Evolutionary conservation across 2,329 filamentous ascomycete genomes (phyloP).

Genomic region (Diaporthe vexans): DNA sequence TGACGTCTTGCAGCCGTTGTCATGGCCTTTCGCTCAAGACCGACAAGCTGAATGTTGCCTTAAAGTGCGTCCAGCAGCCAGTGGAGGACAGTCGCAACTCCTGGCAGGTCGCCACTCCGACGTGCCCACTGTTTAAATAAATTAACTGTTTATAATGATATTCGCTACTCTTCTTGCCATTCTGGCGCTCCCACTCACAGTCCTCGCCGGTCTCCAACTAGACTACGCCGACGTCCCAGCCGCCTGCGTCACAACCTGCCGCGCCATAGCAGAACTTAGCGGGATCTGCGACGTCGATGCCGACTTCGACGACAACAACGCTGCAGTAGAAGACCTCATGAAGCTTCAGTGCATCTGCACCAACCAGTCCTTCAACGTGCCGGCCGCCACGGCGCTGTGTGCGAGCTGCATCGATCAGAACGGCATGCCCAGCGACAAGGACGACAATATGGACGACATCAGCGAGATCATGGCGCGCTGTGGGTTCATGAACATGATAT

Average conservation of each 20-base stretch:
- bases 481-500: background rate
- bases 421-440: constrained; percentile 13
- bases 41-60: background rate
- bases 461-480: constrained; percentile 20
- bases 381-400: background rate
- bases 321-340: constrained; percentile 17
- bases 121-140: too few relatives aligned
- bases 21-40: background rate
- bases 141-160: background rate
- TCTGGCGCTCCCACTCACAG: background rate
- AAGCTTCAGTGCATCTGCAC: constrained; percentile 26
- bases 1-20: background rate
- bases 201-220: constrained; percentile 7
- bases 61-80: background rate
- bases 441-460: constrained; percentile 25
- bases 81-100: too few relatives aligned
- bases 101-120: background rate
- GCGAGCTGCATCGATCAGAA: constrained; percentile 29
- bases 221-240: constrained; percentile 25
- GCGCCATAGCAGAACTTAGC: constrained; percentile 12
- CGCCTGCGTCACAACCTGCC: constrained; percentile 8
- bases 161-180: background rate
- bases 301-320: constrained; percentile 15
- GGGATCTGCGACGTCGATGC: constrained; percentile 32
- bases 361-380: constrained; percentile 18